phyloP scores from a whole-genome alignment of 1,284 basidiomycete genomes.

The Austroboletus niveus region DNA sequence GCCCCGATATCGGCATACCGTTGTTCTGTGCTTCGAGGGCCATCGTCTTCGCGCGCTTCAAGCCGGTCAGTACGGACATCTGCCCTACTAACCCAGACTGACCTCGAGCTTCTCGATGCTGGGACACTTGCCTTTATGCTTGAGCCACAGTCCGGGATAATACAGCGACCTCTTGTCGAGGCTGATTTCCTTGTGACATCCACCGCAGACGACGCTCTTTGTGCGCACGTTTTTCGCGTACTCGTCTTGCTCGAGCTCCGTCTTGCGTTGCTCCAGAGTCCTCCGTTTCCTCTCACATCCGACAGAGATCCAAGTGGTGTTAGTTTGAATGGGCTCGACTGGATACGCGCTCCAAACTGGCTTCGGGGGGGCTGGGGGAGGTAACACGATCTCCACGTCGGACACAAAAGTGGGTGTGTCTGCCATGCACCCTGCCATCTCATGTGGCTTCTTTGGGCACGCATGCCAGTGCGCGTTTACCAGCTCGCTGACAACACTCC shows the following conservation, averaged over 20 bases:
- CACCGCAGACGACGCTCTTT: slow-evolving; percentile 29
- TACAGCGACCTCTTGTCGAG: slow-evolving; percentile 35
- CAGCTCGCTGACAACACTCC: slow-evolving; percentile 28
- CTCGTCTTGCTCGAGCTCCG: slow-evolving; percentile 30
- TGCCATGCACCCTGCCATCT: slow-evolving; percentile 9
- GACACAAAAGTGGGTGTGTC: slow-evolving; percentile 10
- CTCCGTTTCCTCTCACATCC: slow-evolving; percentile 31
- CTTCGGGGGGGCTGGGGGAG: slow-evolving; percentile 8
- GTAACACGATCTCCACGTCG: slow-evolving; percentile 9
- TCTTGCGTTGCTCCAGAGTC: slow-evolving; percentile 28
- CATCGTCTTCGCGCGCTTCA: slow-evolving; percentile 15
- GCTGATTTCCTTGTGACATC: slow-evolving; percentile 29
- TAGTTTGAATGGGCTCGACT: not conserved
- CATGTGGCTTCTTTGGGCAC: slow-evolving; percentile 25
- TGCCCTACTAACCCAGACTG: slow-evolving; percentile 7
- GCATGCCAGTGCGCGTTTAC: slow-evolving; percentile 28
- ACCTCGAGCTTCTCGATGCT: slow-evolving; percentile 27
- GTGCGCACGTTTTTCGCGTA: slow-evolving; percentile 24
- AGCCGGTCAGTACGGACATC: slow-evolving; percentile 11
- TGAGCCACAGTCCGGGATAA: slow-evolving; percentile 33
- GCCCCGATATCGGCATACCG: not conserved
- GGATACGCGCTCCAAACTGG: slow-evolving; percentile 2
- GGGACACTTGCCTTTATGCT: slow-evolving; percentile 28
- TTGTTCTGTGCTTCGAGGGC: not conserved
- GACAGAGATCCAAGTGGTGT: slow-evolving; percentile 11